These are phyloP conservation scores for Rosa rugosa DNA, from an alignment of 306 rosid genomes.

Conservation along the genomic window DNA sequence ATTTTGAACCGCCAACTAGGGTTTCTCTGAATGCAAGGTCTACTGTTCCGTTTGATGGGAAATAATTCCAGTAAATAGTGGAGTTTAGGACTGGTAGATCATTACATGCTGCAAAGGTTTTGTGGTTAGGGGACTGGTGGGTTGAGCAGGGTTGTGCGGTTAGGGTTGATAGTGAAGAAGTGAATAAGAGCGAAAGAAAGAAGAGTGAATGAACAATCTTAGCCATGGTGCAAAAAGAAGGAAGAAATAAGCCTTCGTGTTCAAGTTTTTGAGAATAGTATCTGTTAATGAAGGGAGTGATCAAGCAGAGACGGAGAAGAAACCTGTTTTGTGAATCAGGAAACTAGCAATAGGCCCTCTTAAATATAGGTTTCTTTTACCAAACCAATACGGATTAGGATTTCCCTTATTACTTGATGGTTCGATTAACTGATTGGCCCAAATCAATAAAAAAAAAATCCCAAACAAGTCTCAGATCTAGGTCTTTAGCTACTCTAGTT, in stretches of 20 bases:
- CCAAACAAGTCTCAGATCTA: too few relatives aligned
- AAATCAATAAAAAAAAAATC: too few relatives aligned
- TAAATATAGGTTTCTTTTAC: neutral
- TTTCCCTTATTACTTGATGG: neutral
- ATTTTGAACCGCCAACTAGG: neutral
- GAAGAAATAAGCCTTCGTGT: too few relatives aligned
- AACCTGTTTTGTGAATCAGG: neutral
- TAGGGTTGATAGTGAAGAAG: neutral
- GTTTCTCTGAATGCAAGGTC: conserved; percentile 36
- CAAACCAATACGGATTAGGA: neutral
- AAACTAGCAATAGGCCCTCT: neutral
- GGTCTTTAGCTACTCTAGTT: too few relatives aligned
- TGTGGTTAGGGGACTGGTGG: neutral
- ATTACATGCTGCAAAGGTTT: conserved; percentile 21
- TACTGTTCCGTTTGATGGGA: neutral
- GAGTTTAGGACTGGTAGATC: conserved; percentile 31
- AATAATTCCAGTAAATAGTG: conserved; percentile 33
- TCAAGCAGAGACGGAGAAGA: neutral
- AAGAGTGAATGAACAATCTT: neutral
- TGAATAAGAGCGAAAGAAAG: neutral
- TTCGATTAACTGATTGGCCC: too few relatives aligned
- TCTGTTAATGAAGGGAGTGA: too few relatives aligned
- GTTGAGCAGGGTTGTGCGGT: neutral
- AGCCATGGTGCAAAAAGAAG: neutral
- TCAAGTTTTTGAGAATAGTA: too few relatives aligned